phyloP scores from a whole-genome alignment of 2,329 filamentous ascomycete species.

The Coniochaeta sp. region DNA sequence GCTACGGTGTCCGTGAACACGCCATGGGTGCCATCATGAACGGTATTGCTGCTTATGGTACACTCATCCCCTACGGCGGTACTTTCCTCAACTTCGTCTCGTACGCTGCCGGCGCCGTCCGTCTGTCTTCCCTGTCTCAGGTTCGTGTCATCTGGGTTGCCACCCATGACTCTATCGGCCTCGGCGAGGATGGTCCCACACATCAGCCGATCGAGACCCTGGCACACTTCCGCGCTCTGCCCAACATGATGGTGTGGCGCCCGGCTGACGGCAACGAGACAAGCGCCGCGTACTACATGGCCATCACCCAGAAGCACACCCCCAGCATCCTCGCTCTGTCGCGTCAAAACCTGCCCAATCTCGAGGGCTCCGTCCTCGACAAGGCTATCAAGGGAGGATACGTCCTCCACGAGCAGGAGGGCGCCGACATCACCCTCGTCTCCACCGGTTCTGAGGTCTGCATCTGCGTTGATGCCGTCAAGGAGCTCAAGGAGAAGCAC shows the following conservation, averaged over 20 bases:
- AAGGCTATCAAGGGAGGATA: slow-evolving; percentile 93
- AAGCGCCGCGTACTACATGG: slow-evolving; percentile 93
- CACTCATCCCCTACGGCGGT: slow-evolving; percentile 85
- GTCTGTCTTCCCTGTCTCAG: slow-evolving; percentile 86
- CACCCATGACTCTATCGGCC: slow-evolving; percentile 98
- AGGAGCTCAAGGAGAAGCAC: slow-evolving; percentile 84
- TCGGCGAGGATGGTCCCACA: slow-evolving; percentile 96
- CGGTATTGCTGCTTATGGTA: slow-evolving; percentile 91
- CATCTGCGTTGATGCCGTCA: slow-evolving; percentile 87
- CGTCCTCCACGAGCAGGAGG: slow-evolving; percentile 75
- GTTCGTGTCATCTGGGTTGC: slow-evolving; percentile 91
- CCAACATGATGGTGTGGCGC: slow-evolving; percentile 99
- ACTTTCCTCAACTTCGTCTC: slow-evolving; percentile 99
- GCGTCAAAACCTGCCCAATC: slow-evolving; percentile 95
- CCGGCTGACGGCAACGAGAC: slow-evolving; percentile 98
- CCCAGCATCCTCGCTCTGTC: slow-evolving; percentile 92
- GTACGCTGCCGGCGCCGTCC: slow-evolving; percentile 90
- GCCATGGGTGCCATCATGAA: slow-evolving; percentile 91
- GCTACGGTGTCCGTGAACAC: slow-evolving; percentile 89
- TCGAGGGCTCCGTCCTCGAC: slow-evolving; percentile 87
- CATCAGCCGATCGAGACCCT: slow-evolving; percentile 99
- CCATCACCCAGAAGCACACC: slow-evolving; percentile 80
- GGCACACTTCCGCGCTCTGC: slow-evolving; percentile 95
- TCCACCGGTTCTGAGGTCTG: slow-evolving; percentile 94
- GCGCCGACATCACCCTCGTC: slow-evolving; percentile 80